phyloP scores from a whole-genome alignment of 2,329 filamentous ascomycete genomes.

The Colletotrichum neosansevieriae region DNA sequence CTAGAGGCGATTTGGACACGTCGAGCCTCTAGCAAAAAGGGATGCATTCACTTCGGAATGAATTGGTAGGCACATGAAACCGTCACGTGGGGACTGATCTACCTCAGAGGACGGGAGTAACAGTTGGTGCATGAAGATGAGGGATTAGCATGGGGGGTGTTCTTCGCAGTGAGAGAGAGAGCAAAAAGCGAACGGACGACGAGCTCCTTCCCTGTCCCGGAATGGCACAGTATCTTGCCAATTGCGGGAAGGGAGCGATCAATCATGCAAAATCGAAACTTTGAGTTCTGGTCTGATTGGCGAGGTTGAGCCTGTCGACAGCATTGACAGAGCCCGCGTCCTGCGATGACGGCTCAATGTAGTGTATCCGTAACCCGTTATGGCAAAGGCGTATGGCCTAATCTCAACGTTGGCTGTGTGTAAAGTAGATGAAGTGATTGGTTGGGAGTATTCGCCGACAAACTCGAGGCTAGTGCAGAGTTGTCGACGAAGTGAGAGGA shows the following conservation, averaged over 20 bases:
- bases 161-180: conserved; percentile 4
- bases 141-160: background rate
- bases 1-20: conserved; percentile 15
- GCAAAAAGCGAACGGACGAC: background rate
- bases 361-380: conserved; percentile 22
- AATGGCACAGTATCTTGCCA: conserved; percentile 22
- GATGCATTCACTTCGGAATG: conserved; percentile 35
- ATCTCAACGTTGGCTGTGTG: conserved; percentile 22
- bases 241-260: background rate
- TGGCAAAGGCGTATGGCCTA: conserved; percentile 17
- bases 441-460: conserved; percentile 10
- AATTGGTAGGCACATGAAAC: conserved; percentile 31
- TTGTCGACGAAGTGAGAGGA: background rate
- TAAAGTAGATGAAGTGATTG: conserved; percentile 8
- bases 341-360: conserved; percentile 9
- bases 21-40: conserved; percentile 11
- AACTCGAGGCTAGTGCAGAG: background rate
- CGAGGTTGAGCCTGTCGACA: conserved; percentile 18
- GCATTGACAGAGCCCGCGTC: conserved; percentile 16
- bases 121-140: conserved; percentile 18
- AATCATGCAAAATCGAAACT: conserved; percentile 3
- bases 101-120: conserved; percentile 30
- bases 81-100: conserved; percentile 37
- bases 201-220: conserved; percentile 25
- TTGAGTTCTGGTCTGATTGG: conserved; percentile 19